phyloP scores from a whole-genome alignment of 2,329 filamentous ascomycete genomes.

The Malbranchea zuffiana region DNA sequence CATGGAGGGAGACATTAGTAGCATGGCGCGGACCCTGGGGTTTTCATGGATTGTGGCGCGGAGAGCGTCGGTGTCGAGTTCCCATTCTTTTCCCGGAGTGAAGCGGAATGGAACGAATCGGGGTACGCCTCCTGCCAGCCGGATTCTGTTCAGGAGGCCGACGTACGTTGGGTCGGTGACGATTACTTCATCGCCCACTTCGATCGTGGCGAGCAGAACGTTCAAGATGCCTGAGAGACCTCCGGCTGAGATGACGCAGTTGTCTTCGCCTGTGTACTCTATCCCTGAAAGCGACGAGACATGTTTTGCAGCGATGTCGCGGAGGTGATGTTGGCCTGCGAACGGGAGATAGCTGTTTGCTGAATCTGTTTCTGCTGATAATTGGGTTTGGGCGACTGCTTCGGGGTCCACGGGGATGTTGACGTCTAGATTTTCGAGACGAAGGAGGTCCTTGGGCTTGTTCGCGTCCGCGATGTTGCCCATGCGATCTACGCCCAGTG shows the following conservation, averaged over 20 bases:
- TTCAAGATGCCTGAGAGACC: constrained; percentile 8
- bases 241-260: constrained; percentile 6
- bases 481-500: constrained; percentile 9
- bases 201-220: constrained; percentile 8
- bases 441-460: constrained; percentile 1
- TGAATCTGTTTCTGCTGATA: background rate
- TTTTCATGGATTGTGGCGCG: background rate
- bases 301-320: constrained; percentile 4
- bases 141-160: constrained; percentile 7
- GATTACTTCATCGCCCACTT: constrained; percentile 7
- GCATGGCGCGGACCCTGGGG: constrained; percentile 5
- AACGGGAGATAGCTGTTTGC: constrained; percentile 10
- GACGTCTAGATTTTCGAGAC: constrained; percentile 9
- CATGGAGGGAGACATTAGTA: constrained; percentile 8
- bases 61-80: constrained; percentile 5
- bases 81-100: constrained; percentile 4
- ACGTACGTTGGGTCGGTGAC: constrained; percentile 9
- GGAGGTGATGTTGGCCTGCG: constrained; percentile 4
- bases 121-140: constrained; percentile 6
- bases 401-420: constrained; percentile 7
- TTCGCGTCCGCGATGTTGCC: constrained; percentile 6
- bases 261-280: constrained; percentile 2
- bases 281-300: constrained; percentile 5
- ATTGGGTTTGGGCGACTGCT: constrained; percentile 3
- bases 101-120: constrained; percentile 8